A percentile compares a stretch with the other conserved stretches of the same genome.
These are phyloP conservation scores for Trichosanthes truncata DNA, from an alignment of 306 rosid genomes.

Conservation along the genomic window DNA sequence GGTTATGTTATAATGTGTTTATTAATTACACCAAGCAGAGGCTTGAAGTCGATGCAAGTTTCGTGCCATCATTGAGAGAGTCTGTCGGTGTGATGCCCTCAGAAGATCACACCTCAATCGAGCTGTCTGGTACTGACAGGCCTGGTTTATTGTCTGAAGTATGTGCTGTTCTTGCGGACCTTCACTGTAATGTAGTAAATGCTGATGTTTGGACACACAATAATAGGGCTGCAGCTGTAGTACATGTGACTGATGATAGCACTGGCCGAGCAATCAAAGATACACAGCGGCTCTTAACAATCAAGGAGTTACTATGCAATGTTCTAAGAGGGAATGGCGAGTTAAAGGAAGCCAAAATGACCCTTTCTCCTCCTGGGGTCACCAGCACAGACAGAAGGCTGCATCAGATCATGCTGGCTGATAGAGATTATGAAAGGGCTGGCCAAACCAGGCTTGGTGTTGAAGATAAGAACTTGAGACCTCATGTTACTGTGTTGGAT, in stretches of 20 bases:
- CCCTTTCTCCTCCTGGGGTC: conserved; percentile 65
- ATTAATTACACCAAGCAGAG: conserved; percentile 25
- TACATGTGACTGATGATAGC: conserved; percentile 66
- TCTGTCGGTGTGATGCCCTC: conserved; percentile 81
- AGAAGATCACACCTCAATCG: conserved; percentile 85
- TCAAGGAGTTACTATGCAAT: conserved; percentile 73
- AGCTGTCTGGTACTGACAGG: conserved; percentile 86
- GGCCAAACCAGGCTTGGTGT: conserved; percentile 31
- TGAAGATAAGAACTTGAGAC: conserved; percentile 41
- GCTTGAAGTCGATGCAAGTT: conserved; percentile 70
- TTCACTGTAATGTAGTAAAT: conserved; percentile 72
- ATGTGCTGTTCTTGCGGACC: conserved; percentile 87
- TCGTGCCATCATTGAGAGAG: conserved; percentile 62
- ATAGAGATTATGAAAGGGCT: conserved; percentile 76
- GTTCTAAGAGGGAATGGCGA: conserved; percentile 65
- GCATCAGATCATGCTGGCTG: conserved; percentile 95
- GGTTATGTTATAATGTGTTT: not conserved
- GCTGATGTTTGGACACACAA: conserved; percentile 99
- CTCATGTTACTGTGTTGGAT: conserved; percentile 54
- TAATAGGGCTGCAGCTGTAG: conserved; percentile 84
- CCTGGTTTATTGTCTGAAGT: conserved; percentile 94
- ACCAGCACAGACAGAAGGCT: conserved; percentile 74
- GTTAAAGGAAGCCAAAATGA: conserved; percentile 54
- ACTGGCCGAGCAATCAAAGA: conserved; percentile 63
- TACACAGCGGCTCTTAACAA: conserved; percentile 44